Conservation (phyloP, 228 moss, liverwort and hornwort species). For the Sphagnum fallax region DNA sequence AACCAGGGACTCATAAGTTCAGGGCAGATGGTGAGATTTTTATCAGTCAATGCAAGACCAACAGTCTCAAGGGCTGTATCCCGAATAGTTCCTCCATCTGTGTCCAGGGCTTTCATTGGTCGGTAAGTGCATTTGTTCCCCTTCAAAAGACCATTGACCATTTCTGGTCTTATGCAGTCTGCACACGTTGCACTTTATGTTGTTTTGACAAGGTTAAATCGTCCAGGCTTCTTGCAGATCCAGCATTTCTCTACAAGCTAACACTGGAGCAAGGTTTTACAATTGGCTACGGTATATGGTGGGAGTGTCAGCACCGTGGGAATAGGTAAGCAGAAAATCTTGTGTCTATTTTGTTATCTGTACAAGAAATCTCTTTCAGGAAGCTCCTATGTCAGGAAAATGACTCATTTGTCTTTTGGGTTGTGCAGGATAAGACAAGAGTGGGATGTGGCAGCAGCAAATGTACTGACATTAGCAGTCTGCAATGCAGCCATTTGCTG, state of each 20-base stretch:
- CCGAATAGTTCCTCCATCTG: slow-evolving; percentile 53
- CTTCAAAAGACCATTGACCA: not conserved
- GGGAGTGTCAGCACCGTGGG: slow-evolving; percentile 88
- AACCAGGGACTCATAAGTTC: slow-evolving; percentile 88
- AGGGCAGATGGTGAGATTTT: slow-evolving; percentile 76
- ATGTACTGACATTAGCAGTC: slow-evolving; percentile 84
- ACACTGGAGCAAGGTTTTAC: slow-evolving; percentile 71
- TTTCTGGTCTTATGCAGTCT: too few relatives aligned
- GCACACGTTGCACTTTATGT: too few relatives aligned
- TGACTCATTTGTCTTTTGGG: not conserved
- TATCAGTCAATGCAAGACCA: slow-evolving; percentile 70
- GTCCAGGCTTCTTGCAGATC: slow-evolving; percentile 81
- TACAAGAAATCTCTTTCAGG: too few relatives aligned
- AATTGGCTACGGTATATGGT: slow-evolving; percentile 79
- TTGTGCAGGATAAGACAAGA: slow-evolving; percentile 79
- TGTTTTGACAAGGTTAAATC: too few relatives aligned
- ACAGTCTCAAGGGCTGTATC: slow-evolving; percentile 64
- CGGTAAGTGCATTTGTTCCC: slow-evolving; percentile 36
- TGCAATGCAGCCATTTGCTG: slow-evolving; percentile 82
- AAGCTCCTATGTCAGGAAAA: too few relatives aligned
- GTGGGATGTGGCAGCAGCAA: slow-evolving; percentile 89
- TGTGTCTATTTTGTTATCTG: not conserved
- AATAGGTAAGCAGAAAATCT: slow-evolving; percentile 42
- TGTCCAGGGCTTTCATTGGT: slow-evolving; percentile 78
- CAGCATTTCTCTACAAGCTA: slow-evolving; percentile 84